phyloP scores from a whole-genome alignment of 108 stramenopile genomes.

The Skeletonema costatum region DNA sequence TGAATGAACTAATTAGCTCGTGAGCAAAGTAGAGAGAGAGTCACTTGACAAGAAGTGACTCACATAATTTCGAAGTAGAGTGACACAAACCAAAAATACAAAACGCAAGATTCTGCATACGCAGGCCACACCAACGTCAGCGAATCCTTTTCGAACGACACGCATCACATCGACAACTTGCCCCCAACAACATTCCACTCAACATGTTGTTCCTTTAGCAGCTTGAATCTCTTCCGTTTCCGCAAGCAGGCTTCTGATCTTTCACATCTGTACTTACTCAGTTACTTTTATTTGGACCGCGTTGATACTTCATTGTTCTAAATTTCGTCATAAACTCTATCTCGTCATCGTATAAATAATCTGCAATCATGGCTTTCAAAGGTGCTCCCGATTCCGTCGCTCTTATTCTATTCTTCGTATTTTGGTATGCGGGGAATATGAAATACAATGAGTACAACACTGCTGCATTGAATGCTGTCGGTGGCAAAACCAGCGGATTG shows the following conservation, averaged over 20 bases:
- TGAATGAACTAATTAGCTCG: no score
- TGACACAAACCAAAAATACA: no score
- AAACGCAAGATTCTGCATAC: neutral
- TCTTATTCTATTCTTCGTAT: conserved; percentile 48
- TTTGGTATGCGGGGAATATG: conserved; percentile 63
- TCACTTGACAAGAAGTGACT: no score
- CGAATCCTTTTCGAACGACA: neutral
- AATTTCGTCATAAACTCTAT: neutral
- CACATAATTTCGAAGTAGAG: no score
- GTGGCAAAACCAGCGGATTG: conserved; percentile 54
- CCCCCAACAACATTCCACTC: neutral
- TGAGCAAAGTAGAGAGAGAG: no score
- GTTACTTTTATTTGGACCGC: neutral
- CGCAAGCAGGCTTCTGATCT: neutral
- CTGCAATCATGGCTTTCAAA: conserved; percentile 35
- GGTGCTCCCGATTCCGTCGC: conserved; percentile 52
- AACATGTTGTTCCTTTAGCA: neutral
- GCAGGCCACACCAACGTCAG: neutral
- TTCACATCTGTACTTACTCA: neutral
- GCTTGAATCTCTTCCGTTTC: no score
- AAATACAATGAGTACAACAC: conserved; percentile 72
- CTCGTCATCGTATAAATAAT: neutral
- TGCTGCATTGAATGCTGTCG: conserved; percentile 51
- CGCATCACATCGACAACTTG: neutral
- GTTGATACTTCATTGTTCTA: neutral